Percentiles rank a stretch among this genome's conserved stretches.
Conservation (phyloP, 805 yeast species). For the Candida vaughaniae region DNA sequence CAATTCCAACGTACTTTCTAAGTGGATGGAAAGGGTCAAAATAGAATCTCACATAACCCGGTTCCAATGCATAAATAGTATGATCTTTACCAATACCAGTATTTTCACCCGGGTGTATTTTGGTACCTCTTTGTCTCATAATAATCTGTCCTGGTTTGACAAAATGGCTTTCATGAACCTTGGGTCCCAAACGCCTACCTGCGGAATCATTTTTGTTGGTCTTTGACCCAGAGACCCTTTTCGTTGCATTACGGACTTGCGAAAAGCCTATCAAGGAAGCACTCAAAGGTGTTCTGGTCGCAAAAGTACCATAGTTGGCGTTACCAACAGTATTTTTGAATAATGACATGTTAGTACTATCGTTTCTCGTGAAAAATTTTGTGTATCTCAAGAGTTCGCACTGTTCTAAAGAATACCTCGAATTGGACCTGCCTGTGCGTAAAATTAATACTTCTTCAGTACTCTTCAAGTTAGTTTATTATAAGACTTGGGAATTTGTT, state of each 20-base stretch:
- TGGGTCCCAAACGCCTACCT: constrained; percentile 92
- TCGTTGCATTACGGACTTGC: constrained; percentile 84
- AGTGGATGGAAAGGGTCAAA: constrained; percentile 95
- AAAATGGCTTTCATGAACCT: constrained; percentile 73
- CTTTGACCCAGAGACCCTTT: constrained; percentile 92
- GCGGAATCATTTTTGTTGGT: constrained; percentile 92
- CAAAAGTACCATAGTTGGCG: constrained; percentile 1
- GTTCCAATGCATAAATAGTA: constrained; percentile 86
- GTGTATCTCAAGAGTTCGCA: constrained; percentile 1
- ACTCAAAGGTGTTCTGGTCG: background rate
- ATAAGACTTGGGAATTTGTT: no score
- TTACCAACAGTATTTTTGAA: constrained; percentile 1
- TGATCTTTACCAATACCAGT: constrained; percentile 90
- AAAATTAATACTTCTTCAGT: background rate
- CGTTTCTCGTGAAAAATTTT: constrained; percentile 7
- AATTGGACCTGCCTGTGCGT: no score
- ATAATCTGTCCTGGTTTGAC: constrained; percentile 85
- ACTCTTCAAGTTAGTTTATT: no score
- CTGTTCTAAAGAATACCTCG: background rate
- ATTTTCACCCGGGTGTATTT: constrained; percentile 91
- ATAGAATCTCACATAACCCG: constrained; percentile 90
- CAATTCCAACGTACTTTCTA: constrained; percentile 87
- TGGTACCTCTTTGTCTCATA: constrained; percentile 93
- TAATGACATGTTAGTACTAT: constrained; percentile 3
- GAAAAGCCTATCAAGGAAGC: background rate